These are phyloP conservation scores for Euphorbia schlechtendalii DNA, from an alignment of 441 rosid genomes.

Conservation along the genomic window DNA sequence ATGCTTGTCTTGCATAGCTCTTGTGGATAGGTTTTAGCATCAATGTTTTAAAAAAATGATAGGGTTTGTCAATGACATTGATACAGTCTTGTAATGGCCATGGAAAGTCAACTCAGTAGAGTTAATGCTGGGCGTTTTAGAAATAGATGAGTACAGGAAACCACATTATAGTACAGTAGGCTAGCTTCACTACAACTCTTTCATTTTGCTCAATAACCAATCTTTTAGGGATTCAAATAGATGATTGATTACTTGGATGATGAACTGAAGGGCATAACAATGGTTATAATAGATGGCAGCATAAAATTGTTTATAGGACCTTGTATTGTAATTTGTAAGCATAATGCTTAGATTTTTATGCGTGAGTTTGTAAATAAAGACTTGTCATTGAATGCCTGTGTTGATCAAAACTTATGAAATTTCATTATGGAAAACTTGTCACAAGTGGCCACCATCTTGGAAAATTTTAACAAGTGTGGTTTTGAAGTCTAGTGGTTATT, in stretches of 20 bases:
- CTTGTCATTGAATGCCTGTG: too few relatives aligned
- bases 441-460: too few relatives aligned
- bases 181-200: too few relatives aligned
- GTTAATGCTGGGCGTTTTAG: too few relatives aligned
- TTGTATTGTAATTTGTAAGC: background rate
- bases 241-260: background rate
- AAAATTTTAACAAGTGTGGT: too few relatives aligned
- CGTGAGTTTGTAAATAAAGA: background rate
- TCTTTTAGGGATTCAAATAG: too few relatives aligned
- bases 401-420: too few relatives aligned
- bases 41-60: background rate
- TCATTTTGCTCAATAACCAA: too few relatives aligned
- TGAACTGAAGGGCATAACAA: background rate
- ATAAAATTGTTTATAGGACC: background rate
- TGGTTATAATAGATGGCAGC: background rate
- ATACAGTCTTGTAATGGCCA: background rate
- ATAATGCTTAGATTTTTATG: background rate
- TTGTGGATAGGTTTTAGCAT: constrained; percentile 11
- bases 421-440: too few relatives aligned
- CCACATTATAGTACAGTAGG: too few relatives aligned
- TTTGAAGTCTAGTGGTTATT: too few relatives aligned
- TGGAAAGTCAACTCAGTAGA: background rate
- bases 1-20: constrained; percentile 4
- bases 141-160: background rate
- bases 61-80: background rate